phyloP scores from a whole-genome alignment of 192 early-diverging fungal species.

The Rhizophagus clarus region DNA sequence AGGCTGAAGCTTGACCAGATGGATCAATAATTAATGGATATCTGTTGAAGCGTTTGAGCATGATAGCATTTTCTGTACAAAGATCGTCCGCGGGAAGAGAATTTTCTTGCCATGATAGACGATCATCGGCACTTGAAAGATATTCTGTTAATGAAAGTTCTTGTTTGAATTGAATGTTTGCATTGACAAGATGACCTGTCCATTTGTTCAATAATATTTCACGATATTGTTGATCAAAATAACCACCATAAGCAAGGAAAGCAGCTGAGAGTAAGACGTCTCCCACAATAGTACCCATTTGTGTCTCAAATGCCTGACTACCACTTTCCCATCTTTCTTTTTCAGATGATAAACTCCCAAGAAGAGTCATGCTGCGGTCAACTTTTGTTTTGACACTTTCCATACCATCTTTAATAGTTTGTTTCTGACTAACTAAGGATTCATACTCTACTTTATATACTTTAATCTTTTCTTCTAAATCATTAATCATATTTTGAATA shows the following conservation, averaged over 20 bases:
- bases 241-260: slow-evolving; percentile 96
- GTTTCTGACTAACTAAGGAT: slow-evolving; percentile 90
- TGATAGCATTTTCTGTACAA: slow-evolving; percentile 98
- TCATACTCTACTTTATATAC: slow-evolving; percentile 98
- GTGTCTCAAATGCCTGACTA: slow-evolving; percentile 87
- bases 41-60: slow-evolving; percentile 91
- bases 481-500: slow-evolving; percentile 77
- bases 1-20: slow-evolving; percentile 87
- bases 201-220: slow-evolving; percentile 78
- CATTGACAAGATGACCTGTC: slow-evolving; percentile 67
- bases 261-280: slow-evolving; percentile 92
- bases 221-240: slow-evolving; percentile 97
- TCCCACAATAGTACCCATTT: slow-evolving; percentile 98
- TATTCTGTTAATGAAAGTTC: slow-evolving; percentile 89
- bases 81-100: slow-evolving; percentile 87
- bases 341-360: slow-evolving; percentile 90
- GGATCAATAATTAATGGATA: slow-evolving; percentile 99
- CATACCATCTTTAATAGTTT: slow-evolving; percentile 91
- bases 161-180: slow-evolving; percentile 72
- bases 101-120: slow-evolving; percentile 86
- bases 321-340: slow-evolving; percentile 89
- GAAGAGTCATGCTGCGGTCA: slow-evolving; percentile 83
- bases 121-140: slow-evolving; percentile 88
- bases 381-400: slow-evolving; percentile 91
- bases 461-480: slow-evolving; percentile 85